Conservation (phyloP, 2,329 filamentous ascomycete species). For the Talaromyces rugulosus region DNA sequence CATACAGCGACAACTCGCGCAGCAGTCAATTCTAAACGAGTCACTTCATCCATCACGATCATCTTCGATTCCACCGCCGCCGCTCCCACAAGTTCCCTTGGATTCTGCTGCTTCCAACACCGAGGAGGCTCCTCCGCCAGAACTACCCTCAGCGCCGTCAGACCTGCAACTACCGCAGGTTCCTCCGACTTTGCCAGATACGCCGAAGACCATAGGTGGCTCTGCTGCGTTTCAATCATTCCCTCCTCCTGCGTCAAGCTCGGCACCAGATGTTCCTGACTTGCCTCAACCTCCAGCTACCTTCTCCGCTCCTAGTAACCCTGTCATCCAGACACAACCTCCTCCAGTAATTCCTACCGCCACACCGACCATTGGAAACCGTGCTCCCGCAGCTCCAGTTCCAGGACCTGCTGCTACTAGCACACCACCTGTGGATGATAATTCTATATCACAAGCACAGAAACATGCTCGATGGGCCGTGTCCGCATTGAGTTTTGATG, state of each 20-base stretch:
- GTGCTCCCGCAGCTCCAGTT: slow-evolving; percentile 16
- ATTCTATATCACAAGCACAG: slow-evolving; percentile 73
- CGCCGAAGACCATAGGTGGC: slow-evolving; percentile 16
- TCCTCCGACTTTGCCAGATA: slow-evolving; percentile 29
- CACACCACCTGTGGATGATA: slow-evolving; percentile 54
- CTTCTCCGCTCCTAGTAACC: slow-evolving; percentile 8
- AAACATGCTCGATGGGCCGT: slow-evolving; percentile 98
- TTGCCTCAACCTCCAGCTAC: slow-evolving; percentile 15
- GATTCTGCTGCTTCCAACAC: slow-evolving; percentile 14
- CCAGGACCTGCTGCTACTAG: slow-evolving; percentile 18
- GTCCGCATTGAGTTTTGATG: slow-evolving; percentile 93
- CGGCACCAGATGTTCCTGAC: slow-evolving; percentile 18
- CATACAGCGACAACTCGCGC: slow-evolving; percentile 41
- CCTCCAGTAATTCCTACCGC: slow-evolving; percentile 25
- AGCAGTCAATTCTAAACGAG: slow-evolving; percentile 46
- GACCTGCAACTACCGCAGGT: slow-evolving; percentile 28
- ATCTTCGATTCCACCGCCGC: slow-evolving; percentile 34
- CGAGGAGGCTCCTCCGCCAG: slow-evolving; percentile 24
- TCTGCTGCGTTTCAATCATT: slow-evolving; percentile 38
- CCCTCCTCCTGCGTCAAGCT: slow-evolving; percentile 30
- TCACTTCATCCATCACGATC: slow-evolving; percentile 48
- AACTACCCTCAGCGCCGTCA: slow-evolving; percentile 36
- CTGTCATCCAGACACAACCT: slow-evolving; percentile 14
- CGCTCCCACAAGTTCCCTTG: slow-evolving; percentile 13
- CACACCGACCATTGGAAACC: slow-evolving; percentile 15